Conservation (phyloP, 83 land plant genomes). For the Thuja plicata region DNA sequence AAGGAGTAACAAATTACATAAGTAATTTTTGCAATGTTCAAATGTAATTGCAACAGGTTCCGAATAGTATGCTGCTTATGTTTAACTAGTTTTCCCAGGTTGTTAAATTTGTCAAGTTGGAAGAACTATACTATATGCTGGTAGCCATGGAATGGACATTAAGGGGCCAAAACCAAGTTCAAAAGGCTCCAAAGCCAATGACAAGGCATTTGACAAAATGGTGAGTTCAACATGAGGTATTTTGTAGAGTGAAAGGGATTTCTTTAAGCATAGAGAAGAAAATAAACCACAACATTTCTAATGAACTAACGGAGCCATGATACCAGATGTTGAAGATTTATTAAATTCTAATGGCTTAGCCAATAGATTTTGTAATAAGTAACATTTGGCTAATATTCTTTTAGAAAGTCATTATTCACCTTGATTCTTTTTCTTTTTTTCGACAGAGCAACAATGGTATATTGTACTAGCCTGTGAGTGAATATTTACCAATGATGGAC, state of each 20-base stretch:
- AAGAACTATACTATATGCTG: no score
- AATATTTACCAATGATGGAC: slow-evolving; percentile 75
- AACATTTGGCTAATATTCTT: background rate
- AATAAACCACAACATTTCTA: background rate
- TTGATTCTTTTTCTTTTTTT: background rate
- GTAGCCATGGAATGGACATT: no score
- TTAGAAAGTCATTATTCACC: background rate
- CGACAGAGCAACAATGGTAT: slow-evolving; percentile 59
- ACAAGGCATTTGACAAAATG: no score
- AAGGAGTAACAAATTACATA: no score
- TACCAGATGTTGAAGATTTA: background rate
- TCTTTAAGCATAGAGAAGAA: background rate
- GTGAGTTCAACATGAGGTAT: no score
- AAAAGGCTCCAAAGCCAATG: no score
- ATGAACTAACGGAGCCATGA: no score
- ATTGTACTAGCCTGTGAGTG: slow-evolving; percentile 78
- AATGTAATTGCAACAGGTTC: no score
- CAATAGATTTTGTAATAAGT: background rate
- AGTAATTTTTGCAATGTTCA: background rate
- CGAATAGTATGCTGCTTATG: background rate
- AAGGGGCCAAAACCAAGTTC: no score
- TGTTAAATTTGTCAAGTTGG: no score
- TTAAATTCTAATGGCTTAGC: background rate
- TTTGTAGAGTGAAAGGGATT: no score
- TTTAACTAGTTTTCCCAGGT: slow-evolving; percentile 39